Conservation (phyloP, 2,329 filamentous ascomycete species). For the Talaromyces sp. region DNA sequence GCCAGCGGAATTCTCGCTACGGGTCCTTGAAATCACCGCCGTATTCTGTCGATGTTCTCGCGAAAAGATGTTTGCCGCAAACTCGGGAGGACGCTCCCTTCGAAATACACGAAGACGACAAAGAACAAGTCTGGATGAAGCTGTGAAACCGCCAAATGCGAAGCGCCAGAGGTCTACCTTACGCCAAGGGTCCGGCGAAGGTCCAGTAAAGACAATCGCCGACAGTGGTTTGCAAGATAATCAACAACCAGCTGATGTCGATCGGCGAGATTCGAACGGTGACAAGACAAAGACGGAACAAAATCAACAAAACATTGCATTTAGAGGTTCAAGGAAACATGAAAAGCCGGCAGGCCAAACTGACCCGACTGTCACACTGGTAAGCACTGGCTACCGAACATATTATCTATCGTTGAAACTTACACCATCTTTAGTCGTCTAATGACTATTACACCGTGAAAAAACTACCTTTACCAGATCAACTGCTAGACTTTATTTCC, state of each 20-base stretch:
- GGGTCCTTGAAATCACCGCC: neutral
- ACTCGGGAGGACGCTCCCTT: conserved; percentile 19
- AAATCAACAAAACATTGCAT: conserved; percentile 29
- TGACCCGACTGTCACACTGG: conserved; percentile 32
- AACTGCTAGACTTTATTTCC: conserved; percentile 60
- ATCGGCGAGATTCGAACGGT: conserved; percentile 13
- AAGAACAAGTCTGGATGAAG: conserved; percentile 39
- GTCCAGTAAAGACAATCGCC: conserved; percentile 10
- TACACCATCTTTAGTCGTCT: conserved; percentile 54
- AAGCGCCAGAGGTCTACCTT: conserved; percentile 43
- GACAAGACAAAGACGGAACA: conserved; percentile 15
- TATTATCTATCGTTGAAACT: conserved; percentile 11
- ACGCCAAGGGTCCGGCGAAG: conserved; percentile 29
- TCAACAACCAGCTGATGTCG: conserved; percentile 12
- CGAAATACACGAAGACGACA: conserved; percentile 35
- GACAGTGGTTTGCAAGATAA: neutral
- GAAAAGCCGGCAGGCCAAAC: conserved; percentile 25
- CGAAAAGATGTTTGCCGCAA: conserved; percentile 34
- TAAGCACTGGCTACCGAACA: conserved; percentile 15
- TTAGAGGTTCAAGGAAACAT: conserved; percentile 31
- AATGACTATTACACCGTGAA: conserved; percentile 81
- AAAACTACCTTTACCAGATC: conserved; percentile 76
- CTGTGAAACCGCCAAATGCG: conserved; percentile 37
- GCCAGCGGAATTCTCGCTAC: neutral
- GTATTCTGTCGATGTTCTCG: neutral